Evolutionary conservation across 306 rosid species (phyloP).

Genomic region (Lithocarpus polystachyus): DNA sequence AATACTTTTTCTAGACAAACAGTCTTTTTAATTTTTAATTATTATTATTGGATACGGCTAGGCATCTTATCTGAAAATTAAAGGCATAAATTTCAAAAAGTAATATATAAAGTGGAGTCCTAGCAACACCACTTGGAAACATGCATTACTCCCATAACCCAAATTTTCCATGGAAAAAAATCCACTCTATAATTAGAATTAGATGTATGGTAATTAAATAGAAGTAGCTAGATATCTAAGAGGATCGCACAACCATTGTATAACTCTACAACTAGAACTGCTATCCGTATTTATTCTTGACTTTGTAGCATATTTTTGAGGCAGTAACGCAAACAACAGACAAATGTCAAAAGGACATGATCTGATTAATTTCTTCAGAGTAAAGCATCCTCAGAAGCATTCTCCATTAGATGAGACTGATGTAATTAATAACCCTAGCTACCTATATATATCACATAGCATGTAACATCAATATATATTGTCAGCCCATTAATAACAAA

Average conservation of each 20-base stretch:
- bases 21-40: too few relatives aligned
- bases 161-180: too few relatives aligned
- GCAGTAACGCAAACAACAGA: not conserved
- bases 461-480: not conserved
- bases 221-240: too few relatives aligned
- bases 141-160: too few relatives aligned
- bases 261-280: too few relatives aligned
- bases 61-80: not conserved
- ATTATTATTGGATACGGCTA: not conserved
- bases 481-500: not conserved
- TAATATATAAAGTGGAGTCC: not conserved
- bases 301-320: too few relatives aligned
- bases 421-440: conserved; percentile 6
- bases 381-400: not conserved
- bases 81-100: not conserved
- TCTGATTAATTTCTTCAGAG: not conserved
- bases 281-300: too few relatives aligned
- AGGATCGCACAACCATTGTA: too few relatives aligned
- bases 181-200: too few relatives aligned
- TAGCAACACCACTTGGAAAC: not conserved
- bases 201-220: too few relatives aligned
- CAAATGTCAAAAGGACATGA: too few relatives aligned
- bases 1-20: too few relatives aligned
- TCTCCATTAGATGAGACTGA: not conserved
- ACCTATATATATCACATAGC: not conserved